These are phyloP conservation scores for Lepiota brunneoincarnata DNA, from an alignment of 768 basidiomycete species.

Conservation along the genomic window DNA sequence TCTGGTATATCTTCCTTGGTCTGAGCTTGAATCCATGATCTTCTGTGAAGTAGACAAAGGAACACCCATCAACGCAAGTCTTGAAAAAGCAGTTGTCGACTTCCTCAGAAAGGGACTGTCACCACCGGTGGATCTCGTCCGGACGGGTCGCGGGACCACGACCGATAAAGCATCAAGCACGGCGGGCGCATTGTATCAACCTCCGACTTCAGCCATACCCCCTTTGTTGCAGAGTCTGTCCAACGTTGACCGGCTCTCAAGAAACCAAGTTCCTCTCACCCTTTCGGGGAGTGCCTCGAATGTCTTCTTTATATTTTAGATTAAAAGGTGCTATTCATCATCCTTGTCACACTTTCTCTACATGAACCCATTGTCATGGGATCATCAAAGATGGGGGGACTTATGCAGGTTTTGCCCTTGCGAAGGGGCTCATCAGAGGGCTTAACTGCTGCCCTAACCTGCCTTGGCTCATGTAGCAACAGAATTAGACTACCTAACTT, in stretches of 20 bases:
- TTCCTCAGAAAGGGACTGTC: background rate
- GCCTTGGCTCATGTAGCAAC: too few relatives aligned
- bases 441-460: too few relatives aligned
- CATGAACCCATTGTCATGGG: too few relatives aligned
- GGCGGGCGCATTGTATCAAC: background rate
- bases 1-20: slow-evolving; percentile 22
- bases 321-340: too few relatives aligned
- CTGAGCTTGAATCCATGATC: slow-evolving; percentile 17
- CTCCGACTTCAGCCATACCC: slow-evolving; percentile 20
- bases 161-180: background rate
- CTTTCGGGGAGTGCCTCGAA: slow-evolving; percentile 22
- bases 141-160: background rate
- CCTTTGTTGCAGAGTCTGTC: too few relatives aligned
- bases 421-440: too few relatives aligned
- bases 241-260: too few relatives aligned
- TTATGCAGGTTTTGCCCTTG: too few relatives aligned
- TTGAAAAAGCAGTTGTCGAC: slow-evolving; percentile 2
- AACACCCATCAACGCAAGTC: slow-evolving; percentile 29
- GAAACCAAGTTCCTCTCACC: too few relatives aligned
- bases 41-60: slow-evolving; percentile 23
- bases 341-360: too few relatives aligned
- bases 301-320: slow-evolving; percentile 28
- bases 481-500: too few relatives aligned
- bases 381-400: too few relatives aligned
- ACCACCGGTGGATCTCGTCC: background rate